Base-by-base conservation (phyloP, 2,329 filamentous ascomycete genomes). In the Hypoxylon sp. region DNA sequence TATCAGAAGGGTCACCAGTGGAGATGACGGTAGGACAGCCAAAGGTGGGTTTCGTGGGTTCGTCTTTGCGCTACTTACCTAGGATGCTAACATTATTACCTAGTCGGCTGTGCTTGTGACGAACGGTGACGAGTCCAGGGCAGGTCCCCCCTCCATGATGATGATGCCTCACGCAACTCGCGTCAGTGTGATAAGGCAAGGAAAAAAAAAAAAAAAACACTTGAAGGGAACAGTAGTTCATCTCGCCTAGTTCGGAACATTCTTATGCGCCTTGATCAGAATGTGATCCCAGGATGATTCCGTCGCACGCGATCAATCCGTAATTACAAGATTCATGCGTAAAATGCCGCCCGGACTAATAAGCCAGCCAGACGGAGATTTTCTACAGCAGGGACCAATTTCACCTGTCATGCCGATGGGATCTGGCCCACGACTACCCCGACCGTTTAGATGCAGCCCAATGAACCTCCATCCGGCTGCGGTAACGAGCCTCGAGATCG, bases 211-310 rank as follows among this genome's bases (percentile, higher is more conserved):
- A 47, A 41, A 57, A 43, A 48, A 55, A 47, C 51, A 54, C 57
- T 50, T 32, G 47, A 67, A 56, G 37, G 37, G 34, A 53, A 22
- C 15, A 43, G 55, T 53, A 63, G 62, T 71, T 74, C 72, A 73
- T 72, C 70, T 74, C 72, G 72, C 71, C 69, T 73, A 67, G 64
- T 17, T 74, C 73, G 73, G 73, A 68, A 72, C 73, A 73, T 75
- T 72, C 74, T 70, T 58, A 63, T 71, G 67, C 56, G 71, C 72
- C 72, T 74, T 70, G 73, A 66, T 71, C 74, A 71, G 70, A 65
- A 64, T 67, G 71, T 64, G 74, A 68, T 70, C 73, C 70, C 68
- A 56, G 60, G 64, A 64, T 60, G 61, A 66, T 64, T 62, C 51
- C 59, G 65, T 70, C 59, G 65, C 71, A 72, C 67, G 65, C 68